Conservation (phyloP, 1,139 yeast genomes). For the Protomyces lactucae-debilis region DNA sequence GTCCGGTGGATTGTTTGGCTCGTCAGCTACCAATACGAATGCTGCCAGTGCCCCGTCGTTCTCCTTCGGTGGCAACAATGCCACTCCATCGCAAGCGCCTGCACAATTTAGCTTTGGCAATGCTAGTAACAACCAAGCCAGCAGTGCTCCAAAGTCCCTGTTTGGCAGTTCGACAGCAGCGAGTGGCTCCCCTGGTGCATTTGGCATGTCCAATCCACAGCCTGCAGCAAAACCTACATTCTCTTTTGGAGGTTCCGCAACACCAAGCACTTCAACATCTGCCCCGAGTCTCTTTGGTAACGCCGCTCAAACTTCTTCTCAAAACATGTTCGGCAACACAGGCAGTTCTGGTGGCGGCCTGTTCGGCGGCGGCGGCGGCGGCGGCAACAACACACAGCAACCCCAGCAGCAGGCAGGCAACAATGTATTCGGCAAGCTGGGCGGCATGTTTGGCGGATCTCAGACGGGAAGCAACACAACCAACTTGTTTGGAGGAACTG, state of each 20-base stretch:
- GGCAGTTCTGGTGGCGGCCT: constrained; percentile 35
- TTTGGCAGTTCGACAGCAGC: constrained; percentile 29
- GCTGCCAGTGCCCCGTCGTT: background rate
- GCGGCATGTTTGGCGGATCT: constrained; percentile 37
- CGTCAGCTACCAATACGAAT: background rate
- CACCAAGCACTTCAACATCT: constrained; percentile 5
- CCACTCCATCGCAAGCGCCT: background rate
- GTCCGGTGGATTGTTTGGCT: background rate
- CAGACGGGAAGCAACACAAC: constrained; percentile 18
- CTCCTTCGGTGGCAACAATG: background rate
- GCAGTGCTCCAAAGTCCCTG: background rate
- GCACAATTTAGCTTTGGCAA: background rate
- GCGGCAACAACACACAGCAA: constrained; percentile 24
- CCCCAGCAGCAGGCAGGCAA: background rate
- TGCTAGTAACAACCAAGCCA: background rate
- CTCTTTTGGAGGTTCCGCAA: constrained; percentile 26
- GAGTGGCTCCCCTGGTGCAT: background rate
- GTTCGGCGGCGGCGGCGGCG: constrained; percentile 41
- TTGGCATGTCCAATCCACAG: constrained; percentile 31
- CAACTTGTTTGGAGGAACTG: constrained; percentile 22
- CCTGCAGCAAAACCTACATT: constrained; percentile 37
- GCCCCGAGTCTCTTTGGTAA: constrained; percentile 32
- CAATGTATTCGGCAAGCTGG: constrained; percentile 30
- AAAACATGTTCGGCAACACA: constrained; percentile 34
- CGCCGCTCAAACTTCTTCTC: constrained; percentile 8